Base-by-base conservation (phyloP, 2,329 filamentous ascomycete species). In the Elsinoe ampelina region DNA sequence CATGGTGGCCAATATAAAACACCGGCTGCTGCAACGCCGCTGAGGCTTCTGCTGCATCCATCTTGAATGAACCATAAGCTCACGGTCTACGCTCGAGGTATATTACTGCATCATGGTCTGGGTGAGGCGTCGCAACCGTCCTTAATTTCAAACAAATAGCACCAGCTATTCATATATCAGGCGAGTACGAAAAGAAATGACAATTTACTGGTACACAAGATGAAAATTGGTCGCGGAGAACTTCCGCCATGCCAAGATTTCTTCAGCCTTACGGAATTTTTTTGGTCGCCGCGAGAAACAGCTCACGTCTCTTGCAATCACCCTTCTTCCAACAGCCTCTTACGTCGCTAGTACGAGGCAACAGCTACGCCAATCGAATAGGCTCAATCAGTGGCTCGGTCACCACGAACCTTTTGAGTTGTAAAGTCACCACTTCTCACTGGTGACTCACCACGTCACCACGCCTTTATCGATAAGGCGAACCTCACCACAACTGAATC, bases 1-100 rank as follows among this genome's bases (percentile, higher is more conserved):
- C 85, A 71, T 91, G 87, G 61, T 89, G 84, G 58, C 86, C 85
- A 63, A 90, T 76, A 65, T 85, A 87, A 66, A 89, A 87, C 2
- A 38, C 26, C 5, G 54, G 22, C 34, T 20, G 48, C n/a, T 30
- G 34, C 8, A 8, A 30, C 26, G 12, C n/a, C 34, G 11, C 17
- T 10, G 34, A 15, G 5, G n/a, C 15, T 2, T 39, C 48, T 10
- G 35, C 5, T 12, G 48, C 6, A 6, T 52, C 48, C 48, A 52
- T 52, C 15, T n/a, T 26, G n/a, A 12, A 22, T 26, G 10, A n/a
- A 11, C 36, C 36, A 4, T 39, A 5, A 39, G 36, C 13, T 39
- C 5, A 11, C 2, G 5, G 5, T n/a, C 17, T 39, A 1, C 12
- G 11, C 36, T 39, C 1, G 43, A n/a, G 22, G 3, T 50, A 19